Conservation (phyloP, 192 early-diverging fungal genomes). For the Podila verticillata region DNA sequence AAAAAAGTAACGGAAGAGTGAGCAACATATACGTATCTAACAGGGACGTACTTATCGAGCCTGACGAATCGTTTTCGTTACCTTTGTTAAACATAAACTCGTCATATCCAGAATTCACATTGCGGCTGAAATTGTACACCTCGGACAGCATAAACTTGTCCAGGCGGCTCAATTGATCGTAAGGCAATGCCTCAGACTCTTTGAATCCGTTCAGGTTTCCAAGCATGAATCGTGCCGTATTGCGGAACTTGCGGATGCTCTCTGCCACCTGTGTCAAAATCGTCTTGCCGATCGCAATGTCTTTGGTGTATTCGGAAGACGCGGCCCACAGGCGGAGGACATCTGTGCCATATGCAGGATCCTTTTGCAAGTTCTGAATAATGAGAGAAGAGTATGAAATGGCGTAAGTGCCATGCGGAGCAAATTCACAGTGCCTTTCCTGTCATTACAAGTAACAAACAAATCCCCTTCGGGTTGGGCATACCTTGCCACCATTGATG, state of each 20-base stretch:
- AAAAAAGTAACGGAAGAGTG: neutral
- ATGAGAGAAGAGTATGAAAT: neutral
- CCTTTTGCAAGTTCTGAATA: slow-evolving; percentile 63
- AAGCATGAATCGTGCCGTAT: slow-evolving; percentile 80
- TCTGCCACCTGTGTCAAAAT: slow-evolving; percentile 72
- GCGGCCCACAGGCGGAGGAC: slow-evolving; percentile 80
- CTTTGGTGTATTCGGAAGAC: slow-evolving; percentile 78
- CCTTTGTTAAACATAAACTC: slow-evolving; percentile 70
- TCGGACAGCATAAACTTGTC: slow-evolving; percentile 75
- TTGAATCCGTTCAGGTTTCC: slow-evolving; percentile 75
- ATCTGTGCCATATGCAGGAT: slow-evolving; percentile 81
- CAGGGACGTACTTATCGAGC: too few species aligned
- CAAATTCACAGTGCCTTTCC: too few species aligned
- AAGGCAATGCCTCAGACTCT: slow-evolving; percentile 52
- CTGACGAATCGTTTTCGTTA: slow-evolving; percentile 7
- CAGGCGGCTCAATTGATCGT: slow-evolving; percentile 60
- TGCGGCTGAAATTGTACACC: slow-evolving; percentile 67
- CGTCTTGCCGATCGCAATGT: slow-evolving; percentile 74
- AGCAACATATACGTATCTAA: neutral
- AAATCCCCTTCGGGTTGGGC: neutral
- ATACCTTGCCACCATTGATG: slow-evolving; percentile 70
- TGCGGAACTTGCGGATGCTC: slow-evolving; percentile 78
- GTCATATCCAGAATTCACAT: slow-evolving; percentile 65
- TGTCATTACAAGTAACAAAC: too few species aligned
- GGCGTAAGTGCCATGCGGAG: too few species aligned